Percentiles rank a stretch among this genome's conserved stretches.
Evolutionary conservation across 768 basidiomycete genomes (phyloP).

Genomic region (Lactarius pseudohatsudake): DNA sequence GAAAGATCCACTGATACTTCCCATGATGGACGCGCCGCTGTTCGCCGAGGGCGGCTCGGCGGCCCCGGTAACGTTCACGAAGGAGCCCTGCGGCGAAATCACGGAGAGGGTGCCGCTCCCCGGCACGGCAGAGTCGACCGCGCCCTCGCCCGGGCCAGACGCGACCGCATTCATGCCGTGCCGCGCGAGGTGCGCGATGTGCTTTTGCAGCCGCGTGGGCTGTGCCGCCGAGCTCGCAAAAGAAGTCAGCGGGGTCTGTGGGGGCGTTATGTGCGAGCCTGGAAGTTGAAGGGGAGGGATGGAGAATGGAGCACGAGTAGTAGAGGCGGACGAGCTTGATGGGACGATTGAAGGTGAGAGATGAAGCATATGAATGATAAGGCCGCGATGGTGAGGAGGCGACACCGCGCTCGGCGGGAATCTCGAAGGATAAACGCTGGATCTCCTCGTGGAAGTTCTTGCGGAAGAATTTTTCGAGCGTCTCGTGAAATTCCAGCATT

Average conservation of each 20-base stretch:
- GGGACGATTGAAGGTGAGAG: conserved; percentile 45
- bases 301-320: conserved; percentile 36
- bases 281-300: conserved; percentile 57
- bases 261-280: conserved; percentile 45
- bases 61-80: conserved; percentile 67
- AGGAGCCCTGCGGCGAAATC: conserved; percentile 71
- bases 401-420: conserved; percentile 45
- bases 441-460: conserved; percentile 87
- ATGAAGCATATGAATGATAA: conserved; percentile 24
- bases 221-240: conserved; percentile 42
- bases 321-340: conserved; percentile 34
- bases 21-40: conserved; percentile 58
- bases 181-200: conserved; percentile 76
- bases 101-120: conserved; percentile 60
- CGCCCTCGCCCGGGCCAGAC: conserved; percentile 65
- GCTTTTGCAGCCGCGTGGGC: conserved; percentile 70
- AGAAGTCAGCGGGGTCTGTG: conserved; percentile 35
- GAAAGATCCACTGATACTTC: conserved; percentile 61
- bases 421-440: conserved; percentile 62
- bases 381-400: conserved; percentile 18
- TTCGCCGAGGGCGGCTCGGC: conserved; percentile 36
- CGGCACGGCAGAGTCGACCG: conserved; percentile 19
- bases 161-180: conserved; percentile 83
- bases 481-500: conserved; percentile 91
- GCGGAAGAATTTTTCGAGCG: conserved; percentile 79